These are phyloP conservation scores for Amaranthus cruentus DNA, from an alignment of 148 eudicot species.

Conservation along the genomic window DNA sequence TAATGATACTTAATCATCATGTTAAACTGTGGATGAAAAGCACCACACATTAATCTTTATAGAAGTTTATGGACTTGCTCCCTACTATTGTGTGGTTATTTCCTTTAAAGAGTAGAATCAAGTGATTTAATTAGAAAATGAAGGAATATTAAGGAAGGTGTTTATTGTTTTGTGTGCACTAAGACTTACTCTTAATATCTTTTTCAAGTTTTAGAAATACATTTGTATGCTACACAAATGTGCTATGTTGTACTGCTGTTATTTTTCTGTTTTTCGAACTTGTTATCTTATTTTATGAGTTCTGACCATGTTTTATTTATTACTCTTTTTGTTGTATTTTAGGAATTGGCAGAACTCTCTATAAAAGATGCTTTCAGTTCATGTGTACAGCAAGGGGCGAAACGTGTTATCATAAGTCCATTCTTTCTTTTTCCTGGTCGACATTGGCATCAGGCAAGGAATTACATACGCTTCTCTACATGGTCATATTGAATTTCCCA, in stretches of 20 bases:
- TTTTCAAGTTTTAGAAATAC: no score
- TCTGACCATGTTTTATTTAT: not conserved
- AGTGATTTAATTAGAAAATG: no score
- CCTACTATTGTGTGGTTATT: no score
- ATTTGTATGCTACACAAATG: no score
- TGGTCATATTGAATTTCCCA: not conserved
- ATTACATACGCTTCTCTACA: not conserved
- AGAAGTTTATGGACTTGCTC: no score
- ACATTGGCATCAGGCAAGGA: constrained; percentile 81
- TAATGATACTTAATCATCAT: not conserved
- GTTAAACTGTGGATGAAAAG: not conserved
- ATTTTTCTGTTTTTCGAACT: not conserved
- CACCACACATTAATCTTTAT: not conserved
- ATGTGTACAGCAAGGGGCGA: constrained; percentile 82
- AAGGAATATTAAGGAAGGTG: no score
- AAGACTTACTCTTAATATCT: no score
- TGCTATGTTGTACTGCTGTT: not conserved
- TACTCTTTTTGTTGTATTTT: not conserved
- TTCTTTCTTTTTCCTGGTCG: constrained; percentile 92
- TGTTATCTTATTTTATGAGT: not conserved
- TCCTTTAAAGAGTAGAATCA: no score
- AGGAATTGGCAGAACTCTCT: constrained; percentile 97
- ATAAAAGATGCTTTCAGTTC: constrained; percentile 73
- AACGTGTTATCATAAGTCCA: constrained; percentile 82
- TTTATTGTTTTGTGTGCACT: no score